Percentiles rank a stretch among this genome's conserved stretches.
phyloP scores from a whole-genome alignment of 805 yeast species.

The Candida succiphila region DNA sequence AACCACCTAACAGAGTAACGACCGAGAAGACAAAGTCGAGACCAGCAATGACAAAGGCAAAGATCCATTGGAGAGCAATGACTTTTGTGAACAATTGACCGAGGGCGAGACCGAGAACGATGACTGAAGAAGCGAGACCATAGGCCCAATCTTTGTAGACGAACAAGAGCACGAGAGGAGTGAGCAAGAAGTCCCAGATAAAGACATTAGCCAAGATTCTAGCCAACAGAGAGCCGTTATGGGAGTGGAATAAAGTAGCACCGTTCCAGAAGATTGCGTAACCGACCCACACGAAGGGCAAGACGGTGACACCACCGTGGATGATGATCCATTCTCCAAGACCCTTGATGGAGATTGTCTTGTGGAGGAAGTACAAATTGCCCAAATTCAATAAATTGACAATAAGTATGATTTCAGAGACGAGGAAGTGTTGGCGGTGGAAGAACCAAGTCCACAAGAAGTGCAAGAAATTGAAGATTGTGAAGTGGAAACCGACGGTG shows the following conservation, averaged over 20 bases:
- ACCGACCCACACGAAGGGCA: slow-evolving; percentile 69
- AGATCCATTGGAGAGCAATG: slow-evolving; percentile 80
- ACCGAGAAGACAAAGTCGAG: slow-evolving; percentile 42
- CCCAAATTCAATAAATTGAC: slow-evolving; percentile 52
- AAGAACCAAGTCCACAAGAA: slow-evolving; percentile 60
- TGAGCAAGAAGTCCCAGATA: slow-evolving; percentile 68
- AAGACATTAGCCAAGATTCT: slow-evolving; percentile 63
- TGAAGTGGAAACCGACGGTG: slow-evolving; percentile 51
- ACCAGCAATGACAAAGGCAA: slow-evolving; percentile 60
- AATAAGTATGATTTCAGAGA: slow-evolving; percentile 48
- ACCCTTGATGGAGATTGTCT: slow-evolving; percentile 47
- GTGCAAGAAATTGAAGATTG: slow-evolving; percentile 47
- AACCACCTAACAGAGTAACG: slow-evolving; percentile 32
- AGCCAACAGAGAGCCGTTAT: slow-evolving; percentile 40
- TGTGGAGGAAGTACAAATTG: slow-evolving; percentile 44
- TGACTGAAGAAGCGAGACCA: slow-evolving; percentile 47
- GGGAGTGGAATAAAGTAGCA: slow-evolving; percentile 61
- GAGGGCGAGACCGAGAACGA: slow-evolving; percentile 57
- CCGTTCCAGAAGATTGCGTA: slow-evolving; percentile 81
- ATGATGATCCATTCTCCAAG: slow-evolving; percentile 42
- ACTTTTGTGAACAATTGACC: slow-evolving; percentile 61
- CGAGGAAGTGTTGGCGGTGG: slow-evolving; percentile 45
- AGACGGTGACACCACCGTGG: slow-evolving; percentile 57
- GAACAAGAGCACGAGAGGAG: slow-evolving; percentile 48
- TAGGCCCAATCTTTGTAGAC: slow-evolving; percentile 63